phyloP scores from a whole-genome alignment of 768 basidiomycete species.

The Fibroporia radiculosa region DNA sequence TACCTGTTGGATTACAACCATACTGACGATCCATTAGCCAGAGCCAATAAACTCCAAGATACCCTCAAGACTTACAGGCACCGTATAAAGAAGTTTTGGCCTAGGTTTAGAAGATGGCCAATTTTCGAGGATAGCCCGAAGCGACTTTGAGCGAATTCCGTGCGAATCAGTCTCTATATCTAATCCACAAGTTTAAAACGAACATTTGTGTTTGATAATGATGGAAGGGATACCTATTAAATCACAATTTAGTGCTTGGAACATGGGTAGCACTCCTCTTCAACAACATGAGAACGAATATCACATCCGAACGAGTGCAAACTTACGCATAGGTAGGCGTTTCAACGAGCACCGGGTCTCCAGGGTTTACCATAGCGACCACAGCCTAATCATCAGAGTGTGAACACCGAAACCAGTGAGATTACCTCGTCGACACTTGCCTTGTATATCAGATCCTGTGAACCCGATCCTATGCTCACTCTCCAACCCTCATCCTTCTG shows the following conservation, averaged over 20 bases:
- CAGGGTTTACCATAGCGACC: constrained; percentile 65
- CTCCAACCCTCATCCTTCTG: constrained; percentile 59
- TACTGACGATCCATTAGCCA: constrained; percentile 36
- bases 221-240: constrained; percentile 41
- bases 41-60: constrained; percentile 3
- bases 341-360: constrained; percentile 80
- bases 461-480: constrained; percentile 74
- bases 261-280: constrained; percentile 66
- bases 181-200: constrained; percentile 21
- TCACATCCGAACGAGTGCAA: neutral
- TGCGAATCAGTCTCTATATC: constrained; percentile 75
- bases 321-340: constrained; percentile 72
- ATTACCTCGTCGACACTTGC: constrained; percentile 27
- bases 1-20: constrained; percentile 86
- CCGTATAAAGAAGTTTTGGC: constrained; percentile 79
- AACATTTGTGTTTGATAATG: neutral
- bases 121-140: constrained; percentile 59
- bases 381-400: constrained; percentile 45
- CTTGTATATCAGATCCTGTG: constrained; percentile 89
- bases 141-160: constrained; percentile 55
- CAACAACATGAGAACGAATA: neutral
- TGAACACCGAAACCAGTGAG: neutral
- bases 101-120: constrained; percentile 73
- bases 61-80: constrained; percentile 42
- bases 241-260: constrained; percentile 46